Conservation (phyloP, 768 basidiomycete genomes). For the Cyclocybe aegerita region DNA sequence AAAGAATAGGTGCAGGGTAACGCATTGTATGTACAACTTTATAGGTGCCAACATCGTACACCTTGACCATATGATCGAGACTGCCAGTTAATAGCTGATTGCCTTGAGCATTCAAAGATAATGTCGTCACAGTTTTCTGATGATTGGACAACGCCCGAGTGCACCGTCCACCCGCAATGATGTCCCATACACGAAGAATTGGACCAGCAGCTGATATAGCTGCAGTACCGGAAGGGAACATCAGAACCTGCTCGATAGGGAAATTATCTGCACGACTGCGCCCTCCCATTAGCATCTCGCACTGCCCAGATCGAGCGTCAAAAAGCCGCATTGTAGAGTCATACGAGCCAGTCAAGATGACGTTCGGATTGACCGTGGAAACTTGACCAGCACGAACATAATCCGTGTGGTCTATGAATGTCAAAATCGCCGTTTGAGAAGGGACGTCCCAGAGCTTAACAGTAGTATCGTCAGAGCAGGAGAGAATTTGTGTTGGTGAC, state of each 20-base stretch:
- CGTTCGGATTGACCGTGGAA: slow-evolving; percentile 75
- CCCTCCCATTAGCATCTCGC: slow-evolving; percentile 75
- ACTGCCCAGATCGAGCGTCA: slow-evolving; percentile 80
- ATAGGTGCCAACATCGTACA: slow-evolving; percentile 93
- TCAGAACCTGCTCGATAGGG: slow-evolving; percentile 90
- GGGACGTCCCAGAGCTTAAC: slow-evolving; percentile 95
- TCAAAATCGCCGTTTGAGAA: slow-evolving; percentile 74
- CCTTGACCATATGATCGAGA: slow-evolving; percentile 97
- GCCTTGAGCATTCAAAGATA: slow-evolving; percentile 76
- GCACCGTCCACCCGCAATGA: slow-evolving; percentile 89
- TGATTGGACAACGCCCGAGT: slow-evolving; percentile 93
- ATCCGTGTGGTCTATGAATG: slow-evolving; percentile 87
- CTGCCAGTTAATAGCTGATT: slow-evolving; percentile 85
- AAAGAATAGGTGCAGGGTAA: slow-evolving; percentile 90
- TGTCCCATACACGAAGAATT: slow-evolving; percentile 92
- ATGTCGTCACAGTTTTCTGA: slow-evolving; percentile 93
- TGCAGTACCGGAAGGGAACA: slow-evolving; percentile 88
- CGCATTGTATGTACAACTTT: slow-evolving; percentile 98
- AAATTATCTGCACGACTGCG: slow-evolving; percentile 32
- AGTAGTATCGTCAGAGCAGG: slow-evolving; percentile 96
- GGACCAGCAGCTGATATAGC: slow-evolving; percentile 88
- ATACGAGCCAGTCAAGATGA: slow-evolving; percentile 92
- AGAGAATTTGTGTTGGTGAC: slow-evolving; percentile 80
- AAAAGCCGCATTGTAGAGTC: slow-evolving; percentile 89
- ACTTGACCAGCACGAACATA: slow-evolving; percentile 95